Evolutionary conservation across 2,329 filamentous ascomycete species (phyloP), one percentile per base, ranked within the genome.

Genomic region (Aspergillus brasiliensis): DNA sequence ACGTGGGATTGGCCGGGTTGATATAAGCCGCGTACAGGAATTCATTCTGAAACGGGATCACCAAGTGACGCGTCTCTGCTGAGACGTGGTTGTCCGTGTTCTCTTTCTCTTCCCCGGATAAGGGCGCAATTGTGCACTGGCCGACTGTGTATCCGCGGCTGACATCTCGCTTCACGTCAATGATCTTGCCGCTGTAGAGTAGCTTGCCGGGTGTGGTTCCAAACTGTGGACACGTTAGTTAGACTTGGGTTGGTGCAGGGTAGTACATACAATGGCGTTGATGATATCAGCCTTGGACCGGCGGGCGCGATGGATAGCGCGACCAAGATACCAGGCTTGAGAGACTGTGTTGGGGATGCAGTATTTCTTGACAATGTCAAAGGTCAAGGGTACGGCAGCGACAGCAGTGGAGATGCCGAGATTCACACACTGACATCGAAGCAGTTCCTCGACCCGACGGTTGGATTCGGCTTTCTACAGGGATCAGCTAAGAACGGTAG

Each of bases 131-230:
- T 6, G 69, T 64, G 56, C 69, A 71, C 17, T 67, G 60, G 8
- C 73, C 73, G 69, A 73, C 78, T 64, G 64, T 80, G 71, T 75
- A 79, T 67, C 69, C 78, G 61, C 44, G 77, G 59, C 69, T 71
- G 34, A 74, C 62, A 5, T 71, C 67, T 19, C 78, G 71, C 44
- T 77, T 75, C 2, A 81, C 78, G 25, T 78, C 77, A 8, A 80
- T 70, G 38, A 81, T 78, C 61, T 81, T 81, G 25, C 79, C 79
- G 38, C 75, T 78, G 67, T 79, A 81, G 1, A 81, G 66, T 1
- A 80, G 71, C 27, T 72, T 70, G 1, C 75, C 78, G 2, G 67
- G 65, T 2, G 59, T 63, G 17, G 65, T 67, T 68, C 75, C 56
- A 23, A 73, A 68, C 69, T 70, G 8, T 47, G 1, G 8, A 23